Conservation (phyloP, 306 rosid species). For the Medicago ruthenica region DNA sequence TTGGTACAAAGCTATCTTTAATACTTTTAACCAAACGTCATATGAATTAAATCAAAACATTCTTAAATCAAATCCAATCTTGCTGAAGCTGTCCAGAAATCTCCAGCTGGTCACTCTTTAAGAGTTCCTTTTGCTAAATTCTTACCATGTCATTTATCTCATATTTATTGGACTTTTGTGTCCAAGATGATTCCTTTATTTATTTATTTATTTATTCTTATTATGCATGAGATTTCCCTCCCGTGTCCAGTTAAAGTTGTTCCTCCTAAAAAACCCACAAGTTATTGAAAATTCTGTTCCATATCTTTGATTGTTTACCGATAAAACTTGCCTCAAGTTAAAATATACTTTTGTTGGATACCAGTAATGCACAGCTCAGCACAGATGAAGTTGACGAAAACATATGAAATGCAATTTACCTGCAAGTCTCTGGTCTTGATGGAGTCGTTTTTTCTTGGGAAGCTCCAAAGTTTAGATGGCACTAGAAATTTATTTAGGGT, state of each 20-base stretch:
- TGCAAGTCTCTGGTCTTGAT: constrained; percentile 19
- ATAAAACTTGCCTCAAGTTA: neutral
- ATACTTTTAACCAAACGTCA: constrained; percentile 28
- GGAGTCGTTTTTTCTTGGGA: constrained; percentile 18
- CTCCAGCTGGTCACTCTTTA: constrained; percentile 14
- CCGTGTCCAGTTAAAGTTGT: constrained; percentile 19
- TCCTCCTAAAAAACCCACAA: constrained; percentile 6
- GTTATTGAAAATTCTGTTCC: neutral
- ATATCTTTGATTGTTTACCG: constrained; percentile 1
- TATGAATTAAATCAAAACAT: constrained; percentile 20
- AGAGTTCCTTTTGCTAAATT: constrained; percentile 24
- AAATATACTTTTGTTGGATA: constrained; percentile 23
- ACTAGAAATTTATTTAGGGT: constrained; percentile 8
- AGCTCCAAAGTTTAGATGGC: constrained; percentile 14
- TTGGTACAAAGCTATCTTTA: constrained; percentile 32
- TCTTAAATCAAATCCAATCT: constrained; percentile 26
- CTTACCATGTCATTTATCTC: constrained; percentile 21
- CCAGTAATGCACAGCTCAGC: constrained; percentile 12
- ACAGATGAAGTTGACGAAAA: constrained; percentile 29
- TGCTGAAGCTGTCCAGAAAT: constrained; percentile 2
- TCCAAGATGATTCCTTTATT: constrained; percentile 7
- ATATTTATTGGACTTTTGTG: constrained; percentile 12
- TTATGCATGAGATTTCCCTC: constrained; percentile 19
- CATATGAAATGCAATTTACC: constrained; percentile 1
- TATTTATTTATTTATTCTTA: neutral